Evolutionary conservation across 2,329 filamentous ascomycete species (phyloP).

Genomic region (Pseudogymnoascus sp.): DNA sequence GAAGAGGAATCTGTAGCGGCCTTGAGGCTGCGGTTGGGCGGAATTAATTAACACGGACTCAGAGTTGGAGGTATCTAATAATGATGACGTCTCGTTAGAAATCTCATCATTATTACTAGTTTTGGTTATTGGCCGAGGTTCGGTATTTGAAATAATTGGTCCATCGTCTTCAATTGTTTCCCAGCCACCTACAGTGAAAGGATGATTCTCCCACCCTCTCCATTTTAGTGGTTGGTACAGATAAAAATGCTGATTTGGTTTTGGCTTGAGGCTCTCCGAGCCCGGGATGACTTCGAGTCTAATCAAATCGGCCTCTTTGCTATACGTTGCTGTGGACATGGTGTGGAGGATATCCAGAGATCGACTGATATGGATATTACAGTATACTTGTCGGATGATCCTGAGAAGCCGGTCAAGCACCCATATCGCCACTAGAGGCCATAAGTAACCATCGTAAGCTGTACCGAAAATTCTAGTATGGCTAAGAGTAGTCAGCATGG

Average conservation of each 20-base stretch:
- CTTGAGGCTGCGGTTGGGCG: constrained; percentile 1
- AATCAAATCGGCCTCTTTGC: constrained; percentile 36
- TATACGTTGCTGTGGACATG: constrained; percentile 34
- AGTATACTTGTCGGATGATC: constrained; percentile 34
- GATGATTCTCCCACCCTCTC: constrained; percentile 42
- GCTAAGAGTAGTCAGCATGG: constrained; percentile 26
- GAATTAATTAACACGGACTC: background rate
- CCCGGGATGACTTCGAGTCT: constrained; percentile 36
- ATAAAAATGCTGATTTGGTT: constrained; percentile 42
- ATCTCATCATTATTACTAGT: background rate
- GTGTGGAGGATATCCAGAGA: constrained; percentile 27
- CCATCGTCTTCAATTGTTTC: background rate
- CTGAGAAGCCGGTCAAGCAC: constrained; percentile 38
- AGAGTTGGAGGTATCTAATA: background rate
- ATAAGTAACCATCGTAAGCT: constrained; percentile 43
- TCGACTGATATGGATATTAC: constrained; percentile 32
- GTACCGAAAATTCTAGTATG: constrained; percentile 38
- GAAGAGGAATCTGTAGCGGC: constrained; percentile 35
- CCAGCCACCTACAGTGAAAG: constrained; percentile 37
- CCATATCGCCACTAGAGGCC: constrained; percentile 42
- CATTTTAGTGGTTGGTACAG: constrained; percentile 38
- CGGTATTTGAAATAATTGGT: background rate
- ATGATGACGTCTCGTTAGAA: no score
- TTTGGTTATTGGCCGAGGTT: background rate
- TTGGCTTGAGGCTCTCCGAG: constrained; percentile 27